Evolutionary conservation across 208 protist genomes (phyloP).

Genomic region (Leishmania martiniquensis): DNA sequence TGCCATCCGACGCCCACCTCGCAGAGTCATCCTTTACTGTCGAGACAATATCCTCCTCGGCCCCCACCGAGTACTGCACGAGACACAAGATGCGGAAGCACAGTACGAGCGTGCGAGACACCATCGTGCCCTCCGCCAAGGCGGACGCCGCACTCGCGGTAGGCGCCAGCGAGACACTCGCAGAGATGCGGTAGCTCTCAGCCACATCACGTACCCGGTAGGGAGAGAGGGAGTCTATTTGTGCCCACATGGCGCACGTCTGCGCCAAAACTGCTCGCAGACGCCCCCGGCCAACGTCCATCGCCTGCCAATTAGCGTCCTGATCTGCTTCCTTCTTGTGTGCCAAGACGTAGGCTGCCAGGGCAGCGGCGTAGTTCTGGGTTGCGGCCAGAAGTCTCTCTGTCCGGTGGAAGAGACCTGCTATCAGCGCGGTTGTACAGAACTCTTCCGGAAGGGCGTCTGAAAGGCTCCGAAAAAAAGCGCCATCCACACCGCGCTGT

Average conservation of each 20-base stretch:
- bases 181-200: conserved; percentile 41
- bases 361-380: conserved; percentile 66
- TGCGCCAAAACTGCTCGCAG: conserved; percentile 21
- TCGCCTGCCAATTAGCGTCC: conserved; percentile 6
- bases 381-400: conserved; percentile 57
- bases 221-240: conserved; percentile 46
- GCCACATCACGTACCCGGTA: conserved; percentile 51
- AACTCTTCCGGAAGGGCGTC: conserved; percentile 32
- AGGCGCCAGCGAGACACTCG: conserved; percentile 20
- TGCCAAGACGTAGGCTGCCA: conserved; percentile 21
- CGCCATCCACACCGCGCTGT: conserved; percentile 4
- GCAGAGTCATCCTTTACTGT: not conserved
- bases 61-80: conserved; percentile 25
- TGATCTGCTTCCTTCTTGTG: not conserved
- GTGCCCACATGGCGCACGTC: conserved; percentile 37
- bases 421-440: conserved; percentile 32
- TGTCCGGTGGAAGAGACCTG: conserved; percentile 54
- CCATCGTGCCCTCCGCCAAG: conserved; percentile 34
- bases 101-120: conserved; percentile 58
- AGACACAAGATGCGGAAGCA: conserved; percentile 75
- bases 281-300: conserved; percentile 15
- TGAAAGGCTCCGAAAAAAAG: conserved; percentile 18
- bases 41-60: conserved; percentile 11
- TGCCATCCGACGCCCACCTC: conserved; percentile 18
- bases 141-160: not conserved